Percentiles rank a stretch among this genome's conserved stretches.
phyloP scores from a whole-genome alignment of 106 monocot genomes.

The Hemerocallis citrina region DNA sequence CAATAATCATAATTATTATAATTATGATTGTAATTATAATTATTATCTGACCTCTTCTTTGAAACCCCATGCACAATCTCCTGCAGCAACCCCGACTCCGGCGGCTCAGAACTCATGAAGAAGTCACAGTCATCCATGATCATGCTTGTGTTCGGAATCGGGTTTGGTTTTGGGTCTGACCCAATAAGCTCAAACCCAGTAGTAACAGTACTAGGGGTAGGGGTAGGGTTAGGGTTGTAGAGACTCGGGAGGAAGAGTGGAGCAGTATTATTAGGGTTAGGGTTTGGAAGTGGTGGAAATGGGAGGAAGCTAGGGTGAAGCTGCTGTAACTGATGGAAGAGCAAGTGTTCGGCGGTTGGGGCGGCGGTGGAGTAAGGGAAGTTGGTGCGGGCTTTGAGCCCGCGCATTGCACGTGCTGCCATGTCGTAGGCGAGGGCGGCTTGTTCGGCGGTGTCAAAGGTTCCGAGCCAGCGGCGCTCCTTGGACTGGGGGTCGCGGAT shows the following conservation, averaged over 20 bases:
- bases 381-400: conserved; percentile 72
- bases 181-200: too few species aligned
- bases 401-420: conserved; percentile 71
- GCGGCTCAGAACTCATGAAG: conserved; percentile 27
- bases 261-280: too few species aligned
- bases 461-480: conserved; percentile 74
- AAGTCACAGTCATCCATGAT: conserved; percentile 6
- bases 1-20: background rate
- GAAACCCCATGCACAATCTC: conserved; percentile 40
- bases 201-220: too few species aligned
- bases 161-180: too few species aligned
- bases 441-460: conserved; percentile 77
- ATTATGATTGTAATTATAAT: too few species aligned
- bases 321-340: background rate
- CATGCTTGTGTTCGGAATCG: too few species aligned
- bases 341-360: background rate
- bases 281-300: too few species aligned
- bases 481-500: conserved; percentile 55
- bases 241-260: too few species aligned
- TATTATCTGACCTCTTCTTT: background rate
- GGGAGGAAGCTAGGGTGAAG: too few species aligned
- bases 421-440: conserved; percentile 82
- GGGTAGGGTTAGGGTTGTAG: too few species aligned
- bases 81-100: conserved; percentile 51
- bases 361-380: conserved; percentile 29